These are phyloP conservation scores for Trametes gibbosa DNA, from an alignment of 768 basidiomycete species.

Conservation along the genomic window DNA sequence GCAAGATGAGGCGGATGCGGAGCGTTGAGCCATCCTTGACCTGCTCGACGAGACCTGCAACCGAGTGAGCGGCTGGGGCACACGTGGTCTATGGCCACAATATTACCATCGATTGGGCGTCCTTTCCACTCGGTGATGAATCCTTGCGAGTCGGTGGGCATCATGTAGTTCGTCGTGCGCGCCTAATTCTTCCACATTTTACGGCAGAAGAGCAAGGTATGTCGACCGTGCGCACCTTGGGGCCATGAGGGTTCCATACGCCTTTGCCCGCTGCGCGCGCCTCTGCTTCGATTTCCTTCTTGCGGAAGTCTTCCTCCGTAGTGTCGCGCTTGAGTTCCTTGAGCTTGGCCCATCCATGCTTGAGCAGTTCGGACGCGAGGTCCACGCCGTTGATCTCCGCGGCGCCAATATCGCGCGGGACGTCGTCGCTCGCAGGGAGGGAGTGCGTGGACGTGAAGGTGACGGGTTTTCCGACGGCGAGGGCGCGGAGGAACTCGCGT, in stretches of 20 bases:
- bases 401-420: conserved; percentile 74
- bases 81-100: background rate
- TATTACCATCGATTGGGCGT: conserved; percentile 79
- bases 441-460: conserved; percentile 81
- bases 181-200: conserved; percentile 35
- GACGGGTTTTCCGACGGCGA: conserved; percentile 89
- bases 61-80: conserved; percentile 1
- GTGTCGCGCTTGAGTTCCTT: conserved; percentile 86
- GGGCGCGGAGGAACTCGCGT: conserved; percentile 84
- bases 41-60: conserved; percentile 84
- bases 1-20: conserved; percentile 83
- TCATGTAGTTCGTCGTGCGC: conserved; percentile 72
- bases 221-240: conserved; percentile 43
- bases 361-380: conserved; percentile 72
- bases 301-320: conserved; percentile 72
- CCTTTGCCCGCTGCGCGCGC: conserved; percentile 77
- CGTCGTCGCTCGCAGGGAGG: conserved; percentile 71
- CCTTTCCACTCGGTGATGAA: conserved; percentile 93
- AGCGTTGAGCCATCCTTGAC: conserved; percentile 92
- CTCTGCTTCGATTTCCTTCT: conserved; percentile 72
- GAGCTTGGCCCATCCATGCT: conserved; percentile 89
- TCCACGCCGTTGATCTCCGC: conserved; percentile 74
- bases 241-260: conserved; percentile 82
- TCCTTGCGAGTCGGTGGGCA: conserved; percentile 86
- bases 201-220: background rate